Evolutionary conservation across 2,329 filamentous ascomycete species (phyloP).

Genomic region (Colletotrichum sp.): DNA sequence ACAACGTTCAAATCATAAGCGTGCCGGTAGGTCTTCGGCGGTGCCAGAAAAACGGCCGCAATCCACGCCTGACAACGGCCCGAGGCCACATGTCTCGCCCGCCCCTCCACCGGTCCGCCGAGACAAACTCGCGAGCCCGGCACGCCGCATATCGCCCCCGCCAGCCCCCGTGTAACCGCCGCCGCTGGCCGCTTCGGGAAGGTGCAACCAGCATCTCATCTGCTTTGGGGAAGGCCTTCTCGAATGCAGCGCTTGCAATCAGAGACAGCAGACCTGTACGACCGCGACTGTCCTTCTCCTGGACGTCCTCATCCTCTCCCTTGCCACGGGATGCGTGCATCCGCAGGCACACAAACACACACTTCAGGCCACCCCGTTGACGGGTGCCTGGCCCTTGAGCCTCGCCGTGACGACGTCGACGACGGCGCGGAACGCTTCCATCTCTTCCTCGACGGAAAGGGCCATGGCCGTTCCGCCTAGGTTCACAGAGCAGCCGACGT

Average conservation of each 20-base stretch:
- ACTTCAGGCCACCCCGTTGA: slow-evolving; percentile 12
- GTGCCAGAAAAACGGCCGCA: background rate
- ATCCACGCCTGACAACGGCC: background rate
- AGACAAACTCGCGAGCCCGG: background rate
- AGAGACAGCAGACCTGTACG: background rate
- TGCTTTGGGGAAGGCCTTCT: background rate
- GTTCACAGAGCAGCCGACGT: slow-evolving; percentile 87
- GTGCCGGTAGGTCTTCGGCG: background rate
- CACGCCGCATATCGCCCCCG: background rate
- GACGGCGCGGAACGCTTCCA: slow-evolving; percentile 81
- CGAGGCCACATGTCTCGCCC: background rate
- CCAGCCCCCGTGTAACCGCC: background rate
- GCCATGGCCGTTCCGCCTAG: slow-evolving; percentile 76
- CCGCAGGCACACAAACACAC: background rate
- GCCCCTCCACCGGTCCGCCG: background rate
- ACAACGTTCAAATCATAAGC: background rate
- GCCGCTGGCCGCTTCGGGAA: background rate
- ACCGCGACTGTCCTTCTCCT: background rate
- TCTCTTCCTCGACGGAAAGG: slow-evolving; percentile 88
- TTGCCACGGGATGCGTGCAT: background rate
- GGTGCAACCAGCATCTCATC: background rate
- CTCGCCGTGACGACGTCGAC: slow-evolving; percentile 70
- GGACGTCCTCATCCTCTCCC: background rate
- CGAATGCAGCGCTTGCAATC: background rate
- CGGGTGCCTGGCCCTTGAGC: slow-evolving; percentile 39